Base-by-base conservation (phyloP, 2,329 filamentous ascomycete genomes). In the Metarhizium guizhouense region DNA sequence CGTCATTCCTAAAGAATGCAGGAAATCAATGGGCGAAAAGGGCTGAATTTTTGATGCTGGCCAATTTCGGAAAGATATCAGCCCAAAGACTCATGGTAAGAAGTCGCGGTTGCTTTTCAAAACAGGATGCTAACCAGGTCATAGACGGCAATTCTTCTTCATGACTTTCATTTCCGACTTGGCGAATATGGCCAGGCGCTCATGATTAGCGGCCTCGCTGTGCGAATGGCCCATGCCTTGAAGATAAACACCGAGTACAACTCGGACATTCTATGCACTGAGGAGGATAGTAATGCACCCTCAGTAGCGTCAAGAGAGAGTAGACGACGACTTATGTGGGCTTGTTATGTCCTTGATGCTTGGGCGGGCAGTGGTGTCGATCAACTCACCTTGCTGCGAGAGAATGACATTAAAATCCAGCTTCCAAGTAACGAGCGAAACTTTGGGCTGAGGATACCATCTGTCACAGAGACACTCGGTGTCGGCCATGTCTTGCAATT, bases 151-250 rank as follows among this genome's bases (percentile, higher is more conserved):
- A 67, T 72, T 6, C 59, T 74, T 7, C 64, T 73, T 36, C 70
- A 73, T 53, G 71, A 74, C 59, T 74, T 71, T 36, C 69, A 72
- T 54, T 72, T 72, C 47, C 68, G 71, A 13, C 60, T 69, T 4
- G 71, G 71, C 54, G 69, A 73, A 58, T 73, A 72, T 55, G 68
- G 67, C 0, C 69, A 73, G 52, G 71, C 71, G 18, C 64, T 73
- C 40, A 73, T 74, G 70, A 59, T 74, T 18, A 72, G 71, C 42
- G 71, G 71, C n/a, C 62, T 73, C 18, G 66, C 70, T 25, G 70
- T 73, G 6, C 70, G 71, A 36, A 72, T 73, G 70, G 71, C 71
- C 2, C 71, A 73, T 49, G 70, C 71, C n/a, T 61, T 74, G 6
- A 70, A 72, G 52, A 70, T 73, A 58, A 71, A 74, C 52, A 61